A percentile compares a stretch with the other conserved stretches of the same genome.
phyloP scores from a whole-genome alignment of 176 grass and related monocot species.

The Aegilops umbellulata region DNA sequence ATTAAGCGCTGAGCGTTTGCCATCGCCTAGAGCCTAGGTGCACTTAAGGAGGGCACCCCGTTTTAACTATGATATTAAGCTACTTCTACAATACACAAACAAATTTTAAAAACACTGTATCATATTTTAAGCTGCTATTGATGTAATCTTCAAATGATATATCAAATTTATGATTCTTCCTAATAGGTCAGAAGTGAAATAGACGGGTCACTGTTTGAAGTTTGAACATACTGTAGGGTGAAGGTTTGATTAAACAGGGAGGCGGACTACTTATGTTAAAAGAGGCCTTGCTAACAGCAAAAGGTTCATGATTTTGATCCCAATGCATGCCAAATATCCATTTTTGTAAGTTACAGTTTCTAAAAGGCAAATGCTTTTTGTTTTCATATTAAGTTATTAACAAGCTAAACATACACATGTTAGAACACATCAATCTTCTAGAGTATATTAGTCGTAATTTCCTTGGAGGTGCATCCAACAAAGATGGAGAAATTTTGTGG shows the following conservation, averaged over 20 bases:
- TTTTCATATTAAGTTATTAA: not conserved
- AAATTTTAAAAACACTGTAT: not conserved
- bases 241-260: not conserved
- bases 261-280: not conserved
- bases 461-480: not conserved
- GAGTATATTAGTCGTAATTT: not conserved
- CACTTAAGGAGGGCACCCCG: not conserved
- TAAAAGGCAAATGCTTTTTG: not conserved
- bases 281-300: not conserved
- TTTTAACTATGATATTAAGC: not conserved
- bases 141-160: not conserved
- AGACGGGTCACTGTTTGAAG: not conserved
- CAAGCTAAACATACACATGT: not conserved
- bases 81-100: constrained; percentile 11
- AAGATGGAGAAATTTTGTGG: not conserved
- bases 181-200: constrained; percentile 19
- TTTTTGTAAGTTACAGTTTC: constrained; percentile 8
- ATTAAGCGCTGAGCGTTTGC: not conserved
- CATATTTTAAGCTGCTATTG: not conserved
- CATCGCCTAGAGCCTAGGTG: not conserved
- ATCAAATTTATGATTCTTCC: not conserved
- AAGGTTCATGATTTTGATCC: not conserved
- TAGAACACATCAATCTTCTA: not conserved
- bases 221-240: not conserved
- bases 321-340: not conserved